Evolutionary conservation across 495 filamentous ascomycete genomes (phyloP), one percentile per base, ranked within the genome.

Genomic region (Halenospora varia): DNA sequence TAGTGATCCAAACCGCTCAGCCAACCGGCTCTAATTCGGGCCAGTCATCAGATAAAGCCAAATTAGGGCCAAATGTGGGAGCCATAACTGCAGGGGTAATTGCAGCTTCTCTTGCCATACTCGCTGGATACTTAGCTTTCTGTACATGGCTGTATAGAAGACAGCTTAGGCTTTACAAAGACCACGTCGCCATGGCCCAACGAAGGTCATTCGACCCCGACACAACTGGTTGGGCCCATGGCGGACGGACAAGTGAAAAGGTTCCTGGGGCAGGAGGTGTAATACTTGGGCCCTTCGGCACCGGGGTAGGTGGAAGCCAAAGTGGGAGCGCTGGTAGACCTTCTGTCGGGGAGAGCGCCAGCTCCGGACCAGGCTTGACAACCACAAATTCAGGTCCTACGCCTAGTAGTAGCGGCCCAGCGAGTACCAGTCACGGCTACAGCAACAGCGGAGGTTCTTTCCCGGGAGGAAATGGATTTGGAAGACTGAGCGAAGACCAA

Each of bases 91-190:
- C 85, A 2, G 83, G 81, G 20, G 76, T 82, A 25, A 66, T 89
- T 52, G 88, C 83, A 2, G 87, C 81, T 24, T 61, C 83, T 13
- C 72, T 84, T 11, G 77, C 79, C 40, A 57, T 88, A 15, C 65
- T 83, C 3, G 80, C 83, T 2, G 69, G 70, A 9, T 85, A 89
- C 63, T 74, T 91, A 18, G 85, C 84, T 13, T 89, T 88, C 73
- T 87, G 87, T 68, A 78, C 82, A 19, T 88, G 82, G 77, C 69
- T 89, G 4, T 89, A 87, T 71, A 77, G 84, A 25, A 77, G 79
- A 22, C 86, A 85, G 60, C 74, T 88, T 10, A 57, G 64, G 1
- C 75, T 85, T 3, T 88, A 86, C 71, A 81, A 82, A 61, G 71
- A 75, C 25, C 82, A 89, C 66, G 77, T 87, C 25, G 77, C 78